phyloP scores from a whole-genome alignment of 2,329 filamentous ascomycete genomes.

The Aplosporella prunicola region DNA sequence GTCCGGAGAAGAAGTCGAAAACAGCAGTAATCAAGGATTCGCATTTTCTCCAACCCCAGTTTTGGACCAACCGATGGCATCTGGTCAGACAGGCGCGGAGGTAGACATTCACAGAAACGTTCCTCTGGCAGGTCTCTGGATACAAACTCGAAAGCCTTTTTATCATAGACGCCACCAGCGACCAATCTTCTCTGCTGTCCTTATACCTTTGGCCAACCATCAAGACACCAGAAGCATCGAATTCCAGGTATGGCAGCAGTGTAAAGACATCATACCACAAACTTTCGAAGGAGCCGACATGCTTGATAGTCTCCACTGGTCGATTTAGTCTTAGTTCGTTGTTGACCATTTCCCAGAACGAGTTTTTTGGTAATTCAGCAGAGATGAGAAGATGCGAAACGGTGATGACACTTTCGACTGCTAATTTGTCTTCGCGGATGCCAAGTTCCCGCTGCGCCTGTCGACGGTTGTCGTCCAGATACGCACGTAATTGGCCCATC shows the following conservation, averaged over 20 bases:
- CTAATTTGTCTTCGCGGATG: constrained; percentile 34
- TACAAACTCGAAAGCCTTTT: constrained; percentile 40
- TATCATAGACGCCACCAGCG: constrained; percentile 36
- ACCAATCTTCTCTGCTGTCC: constrained; percentile 41
- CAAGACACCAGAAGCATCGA: constrained; percentile 42
- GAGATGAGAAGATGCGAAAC: constrained; percentile 34
- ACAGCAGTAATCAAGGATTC: constrained; percentile 44
- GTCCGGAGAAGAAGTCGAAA: constrained; percentile 52
- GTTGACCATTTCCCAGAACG: constrained; percentile 38
- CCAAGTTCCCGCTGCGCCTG: constrained; percentile 37
- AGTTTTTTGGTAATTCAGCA: constrained; percentile 19
- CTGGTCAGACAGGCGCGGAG: constrained; percentile 42
- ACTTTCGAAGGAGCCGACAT: constrained; percentile 27
- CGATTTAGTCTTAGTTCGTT: too few relatives aligned
- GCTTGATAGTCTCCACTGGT: constrained; percentile 11
- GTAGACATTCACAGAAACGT: constrained; percentile 46
- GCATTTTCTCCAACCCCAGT: constrained; percentile 50
- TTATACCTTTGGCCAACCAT: constrained; percentile 32
- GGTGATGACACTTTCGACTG: constrained; percentile 40
- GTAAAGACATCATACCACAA: constrained; percentile 40
- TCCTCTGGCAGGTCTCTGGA: constrained; percentile 27
- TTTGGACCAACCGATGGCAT: constrained; percentile 44
- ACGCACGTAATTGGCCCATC: constrained; percentile 29
- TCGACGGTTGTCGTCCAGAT: constrained; percentile 38
- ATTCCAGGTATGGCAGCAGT: constrained; percentile 43